Conservation (phyloP, 208 protist genomes). For the Balamuthia mandrillaris region DNA sequence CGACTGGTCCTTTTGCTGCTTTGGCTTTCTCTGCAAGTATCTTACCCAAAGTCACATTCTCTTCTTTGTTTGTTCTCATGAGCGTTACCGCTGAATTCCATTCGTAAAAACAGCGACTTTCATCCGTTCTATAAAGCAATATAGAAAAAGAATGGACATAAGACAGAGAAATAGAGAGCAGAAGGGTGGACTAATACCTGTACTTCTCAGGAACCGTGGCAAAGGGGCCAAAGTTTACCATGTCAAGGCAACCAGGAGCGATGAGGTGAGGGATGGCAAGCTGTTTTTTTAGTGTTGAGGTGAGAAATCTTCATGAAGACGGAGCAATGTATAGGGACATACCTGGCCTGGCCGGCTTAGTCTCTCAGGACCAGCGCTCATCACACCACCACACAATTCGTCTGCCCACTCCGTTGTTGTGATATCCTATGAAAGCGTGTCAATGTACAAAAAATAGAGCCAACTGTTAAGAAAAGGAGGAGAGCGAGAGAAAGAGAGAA, state of each 20-base stretch:
- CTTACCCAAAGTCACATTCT: background rate
- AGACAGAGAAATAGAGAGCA: background rate
- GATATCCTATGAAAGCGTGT: background rate
- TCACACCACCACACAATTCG: conserved; percentile 22
- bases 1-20: background rate
- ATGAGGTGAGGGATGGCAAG: conserved; percentile 23
- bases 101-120: background rate
- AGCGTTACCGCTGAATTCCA: conserved; percentile 26
- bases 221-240: conserved; percentile 11
- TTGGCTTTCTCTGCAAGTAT: conserved; percentile 29
- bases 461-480: too few relatives aligned
- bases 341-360: conserved; percentile 22
- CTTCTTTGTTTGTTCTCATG: background rate
- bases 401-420: conserved; percentile 33
- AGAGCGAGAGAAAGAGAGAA: too few relatives aligned
- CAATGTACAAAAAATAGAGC: background rate
- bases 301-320: background rate
- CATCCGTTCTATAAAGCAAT: background rate
- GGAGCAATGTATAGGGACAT: background rate
- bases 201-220: background rate
- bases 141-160: too few relatives aligned
- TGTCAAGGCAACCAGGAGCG: conserved; percentile 21
- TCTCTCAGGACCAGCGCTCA: background rate
- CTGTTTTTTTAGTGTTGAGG: background rate
- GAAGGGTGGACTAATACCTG: background rate